Conservation (phyloP, 768 basidiomycete species). For the Calocera viscosa region DNA sequence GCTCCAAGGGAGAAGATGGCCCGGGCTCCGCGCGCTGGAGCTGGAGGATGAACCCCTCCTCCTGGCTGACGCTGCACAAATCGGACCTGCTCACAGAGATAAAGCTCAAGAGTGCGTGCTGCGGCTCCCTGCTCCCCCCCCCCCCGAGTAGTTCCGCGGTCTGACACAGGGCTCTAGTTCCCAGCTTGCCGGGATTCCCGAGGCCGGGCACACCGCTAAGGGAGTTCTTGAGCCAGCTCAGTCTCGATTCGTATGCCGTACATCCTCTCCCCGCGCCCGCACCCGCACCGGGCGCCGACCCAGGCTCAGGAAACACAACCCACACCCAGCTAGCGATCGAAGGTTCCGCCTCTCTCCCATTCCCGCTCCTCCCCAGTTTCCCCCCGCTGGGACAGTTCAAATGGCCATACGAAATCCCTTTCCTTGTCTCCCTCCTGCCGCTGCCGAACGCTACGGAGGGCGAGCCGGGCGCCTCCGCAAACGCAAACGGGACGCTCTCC, state of each 20-base stretch:
- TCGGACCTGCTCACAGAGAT: constrained; percentile 37
- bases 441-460: constrained; percentile 3
- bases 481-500: constrained; percentile 10
- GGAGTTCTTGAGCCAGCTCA: neutral
- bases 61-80: constrained; percentile 30
- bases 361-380: neutral
- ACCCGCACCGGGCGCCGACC: neutral
- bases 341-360: neutral
- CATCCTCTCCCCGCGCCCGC: neutral
- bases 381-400: neutral
- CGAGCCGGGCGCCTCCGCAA: neutral
- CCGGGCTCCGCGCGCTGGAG: constrained; percentile 39
- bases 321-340: neutral
- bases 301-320: neutral
- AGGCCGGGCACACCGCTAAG: neutral
- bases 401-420: constrained; percentile 34
- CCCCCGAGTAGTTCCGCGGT: neutral
- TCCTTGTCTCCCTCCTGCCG: constrained; percentile 42
- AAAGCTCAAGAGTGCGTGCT: constrained; percentile 41
- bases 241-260: neutral
- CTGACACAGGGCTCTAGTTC: neutral
- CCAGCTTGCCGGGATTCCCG: neutral
- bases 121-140: neutral
- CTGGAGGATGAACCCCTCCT: neutral
- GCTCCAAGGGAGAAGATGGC: constrained; percentile 32